phyloP scores from a whole-genome alignment of 805 yeast species.

The Starmerella powellii region DNA sequence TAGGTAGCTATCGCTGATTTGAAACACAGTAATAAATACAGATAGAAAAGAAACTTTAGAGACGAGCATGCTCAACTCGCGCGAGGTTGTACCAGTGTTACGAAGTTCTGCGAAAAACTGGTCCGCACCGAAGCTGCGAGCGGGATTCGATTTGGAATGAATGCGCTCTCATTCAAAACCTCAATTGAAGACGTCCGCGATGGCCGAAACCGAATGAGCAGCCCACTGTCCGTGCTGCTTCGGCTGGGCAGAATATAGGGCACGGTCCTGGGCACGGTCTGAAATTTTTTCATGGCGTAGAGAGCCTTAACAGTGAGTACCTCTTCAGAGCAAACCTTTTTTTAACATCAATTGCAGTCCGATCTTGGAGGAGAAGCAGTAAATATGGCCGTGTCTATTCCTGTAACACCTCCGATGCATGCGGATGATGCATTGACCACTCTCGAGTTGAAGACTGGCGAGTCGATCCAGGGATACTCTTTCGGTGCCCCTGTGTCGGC shows the following conservation, averaged over 20 bases:
- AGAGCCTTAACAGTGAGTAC: background rate
- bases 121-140: too few relatives aligned
- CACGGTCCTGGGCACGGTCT: conserved; percentile 1
- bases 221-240: too few relatives aligned
- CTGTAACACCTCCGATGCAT: conserved; percentile 84
- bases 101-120: too few relatives aligned
- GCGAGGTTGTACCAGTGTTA: too few relatives aligned
- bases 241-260: background rate
- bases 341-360: conserved; percentile 1
- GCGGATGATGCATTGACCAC: conserved; percentile 72
- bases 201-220: too few relatives aligned
- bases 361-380: conserved; percentile 3
- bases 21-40: too few relatives aligned
- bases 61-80: too few relatives aligned
- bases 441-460: conserved; percentile 78
- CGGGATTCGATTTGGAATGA: too few relatives aligned
- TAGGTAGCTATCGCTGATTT: too few relatives aligned
- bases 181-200: too few relatives aligned
- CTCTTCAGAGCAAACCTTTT: background rate
- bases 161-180: too few relatives aligned
- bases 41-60: too few relatives aligned
- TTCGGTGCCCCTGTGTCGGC: conserved; percentile 83
- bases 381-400: conserved; percentile 38
- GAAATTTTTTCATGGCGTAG: conserved; percentile 1
- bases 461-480: conserved; percentile 83